A percentile compares a stretch with the other conserved stretches of the same genome.
phyloP scores from a whole-genome alignment of 2,329 filamentous ascomycete genomes.

The Ophiostoma australiae region DNA sequence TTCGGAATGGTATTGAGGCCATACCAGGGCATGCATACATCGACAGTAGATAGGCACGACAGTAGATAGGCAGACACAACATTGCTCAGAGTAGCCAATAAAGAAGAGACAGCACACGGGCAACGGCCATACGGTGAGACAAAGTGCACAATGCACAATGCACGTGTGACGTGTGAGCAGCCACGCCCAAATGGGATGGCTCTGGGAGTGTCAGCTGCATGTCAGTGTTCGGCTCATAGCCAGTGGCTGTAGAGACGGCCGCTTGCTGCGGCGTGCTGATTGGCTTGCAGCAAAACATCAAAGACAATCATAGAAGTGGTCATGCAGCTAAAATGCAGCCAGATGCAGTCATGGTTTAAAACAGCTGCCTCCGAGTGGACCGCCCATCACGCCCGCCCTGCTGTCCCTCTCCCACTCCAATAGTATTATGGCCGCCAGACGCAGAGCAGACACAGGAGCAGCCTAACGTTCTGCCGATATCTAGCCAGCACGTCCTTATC shows the following conservation, averaged over 20 bases:
- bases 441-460: neutral
- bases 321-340: neutral
- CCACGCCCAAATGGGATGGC: neutral
- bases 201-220: neutral
- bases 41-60: neutral
- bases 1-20: neutral
- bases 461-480: neutral
- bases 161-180: constrained; percentile 6
- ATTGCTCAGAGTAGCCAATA: neutral
- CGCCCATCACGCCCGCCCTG: neutral
- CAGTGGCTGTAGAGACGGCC: neutral
- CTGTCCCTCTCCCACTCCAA: neutral
- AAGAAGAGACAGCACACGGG: neutral
- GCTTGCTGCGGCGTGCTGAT: neutral
- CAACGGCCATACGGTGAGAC: neutral
- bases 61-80: neutral
- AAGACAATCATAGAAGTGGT: neutral
- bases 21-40: neutral
- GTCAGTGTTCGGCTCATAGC: neutral
- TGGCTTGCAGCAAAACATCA: neutral
- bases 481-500: neutral
- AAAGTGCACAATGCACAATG: neutral
- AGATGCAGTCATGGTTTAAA: neutral
- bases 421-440: neutral
- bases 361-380: constrained; percentile 1